Evolutionary conservation across 2,329 filamentous ascomycete genomes (phyloP).

Genomic region (Calonectria montana): DNA sequence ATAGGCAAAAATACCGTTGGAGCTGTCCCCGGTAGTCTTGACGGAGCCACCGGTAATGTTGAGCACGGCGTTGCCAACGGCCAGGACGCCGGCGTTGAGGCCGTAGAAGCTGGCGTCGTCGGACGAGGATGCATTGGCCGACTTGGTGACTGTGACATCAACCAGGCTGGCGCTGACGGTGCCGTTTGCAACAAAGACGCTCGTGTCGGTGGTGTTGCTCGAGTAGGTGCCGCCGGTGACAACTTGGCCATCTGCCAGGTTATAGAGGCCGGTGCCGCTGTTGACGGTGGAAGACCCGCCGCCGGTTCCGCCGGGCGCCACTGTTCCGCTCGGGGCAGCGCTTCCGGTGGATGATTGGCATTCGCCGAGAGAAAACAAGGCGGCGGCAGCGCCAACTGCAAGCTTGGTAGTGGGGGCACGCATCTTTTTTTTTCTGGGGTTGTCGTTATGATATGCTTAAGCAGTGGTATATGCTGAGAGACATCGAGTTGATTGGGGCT

Average conservation of each 20-base stretch:
- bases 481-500: not conserved
- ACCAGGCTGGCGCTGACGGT: conserved; percentile 21
- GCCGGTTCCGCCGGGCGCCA: not conserved
- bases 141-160: conserved; percentile 17
- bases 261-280: conserved; percentile 25
- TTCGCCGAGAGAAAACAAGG: conserved; percentile 3
- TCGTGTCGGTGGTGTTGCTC: conserved; percentile 11
- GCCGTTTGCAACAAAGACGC: conserved; percentile 26
- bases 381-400: conserved; percentile 7
- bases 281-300: conserved; percentile 14
- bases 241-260: conserved; percentile 8
- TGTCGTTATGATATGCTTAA: not conserved
- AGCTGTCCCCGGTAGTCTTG: conserved; percentile 16
- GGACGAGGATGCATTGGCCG: conserved; percentile 21
- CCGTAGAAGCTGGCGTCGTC: conserved; percentile 28
- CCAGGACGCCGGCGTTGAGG: conserved; percentile 21
- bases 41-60: conserved; percentile 25
- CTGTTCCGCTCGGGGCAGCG: not conserved
- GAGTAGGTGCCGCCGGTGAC: conserved; percentile 21
- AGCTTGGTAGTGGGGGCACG: conserved; percentile 11
- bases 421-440: not conserved
- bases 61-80: conserved; percentile 17
- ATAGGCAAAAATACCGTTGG: conserved; percentile 26
- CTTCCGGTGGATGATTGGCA: not conserved
- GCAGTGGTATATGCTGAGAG: not conserved